Base-by-base conservation (phyloP, 2,329 filamentous ascomycete species). In the Alternaria sp. region DNA sequence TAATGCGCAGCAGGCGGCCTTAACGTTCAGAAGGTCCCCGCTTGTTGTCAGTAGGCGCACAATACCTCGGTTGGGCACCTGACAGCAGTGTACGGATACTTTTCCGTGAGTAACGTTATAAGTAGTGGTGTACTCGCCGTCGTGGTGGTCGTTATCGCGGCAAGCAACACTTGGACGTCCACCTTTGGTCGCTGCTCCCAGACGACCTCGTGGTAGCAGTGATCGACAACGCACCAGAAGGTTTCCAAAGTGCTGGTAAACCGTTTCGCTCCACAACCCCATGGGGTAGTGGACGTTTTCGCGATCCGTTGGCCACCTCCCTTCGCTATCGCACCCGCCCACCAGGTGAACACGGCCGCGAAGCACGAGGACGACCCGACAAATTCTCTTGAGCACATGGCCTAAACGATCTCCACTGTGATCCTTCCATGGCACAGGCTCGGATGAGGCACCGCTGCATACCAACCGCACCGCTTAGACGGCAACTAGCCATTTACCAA, bases 241-340 rank as follows among this genome's bases (percentile, higher is more conserved):
- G 47, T 50, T 45, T 64, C 62, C 66, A 52, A 55, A 19, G 10
- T n/a, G 23, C 56, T 65, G 64, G 56, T 62, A 45, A 43, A 63
- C 62, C 55, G 59, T 58, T 64, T 19, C 43, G 44, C 52, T 40
- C 32, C 64, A 63, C 30, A 57, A 52, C 65, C 65, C 68, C 68
- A 64, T 61, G 69, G 69, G 65, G 68, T 62, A 32, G 46, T 62
- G 59, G 49, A 28, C 23, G 21, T 43, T 26, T 40, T 21, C 17
- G 6, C 23, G 17, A 30, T 55, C 21, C 15, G 44, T 40, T 40
- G 40, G 17, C 12, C 19, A 30, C 2, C 25, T 54, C 5, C 57
- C 17, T 25, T 32, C 40, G 11, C 49, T 21, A 15, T 54, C 19
- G 8, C 43, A 52, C n/a, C 21, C 56, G 40, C 26, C 50, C 32